These are phyloP conservation scores for Trametes villosa DNA, from an alignment of 768 basidiomycete species.

Conservation along the genomic window DNA sequence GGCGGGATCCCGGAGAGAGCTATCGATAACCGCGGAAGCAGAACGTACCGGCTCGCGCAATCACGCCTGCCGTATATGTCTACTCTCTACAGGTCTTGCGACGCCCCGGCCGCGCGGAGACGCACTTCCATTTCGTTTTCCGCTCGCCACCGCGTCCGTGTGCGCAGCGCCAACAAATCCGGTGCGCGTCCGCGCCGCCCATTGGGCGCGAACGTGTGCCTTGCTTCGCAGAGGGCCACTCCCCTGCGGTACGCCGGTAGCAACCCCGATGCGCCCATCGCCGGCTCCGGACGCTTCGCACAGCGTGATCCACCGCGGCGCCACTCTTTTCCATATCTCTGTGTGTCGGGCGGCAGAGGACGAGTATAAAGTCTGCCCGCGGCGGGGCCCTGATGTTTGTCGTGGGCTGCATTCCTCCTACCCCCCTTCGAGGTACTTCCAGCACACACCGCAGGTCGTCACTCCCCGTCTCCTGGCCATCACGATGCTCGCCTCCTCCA, in stretches of 20 bases:
- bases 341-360: background rate
- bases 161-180: background rate
- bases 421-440: constrained; percentile 12
- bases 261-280: constrained; percentile 6
- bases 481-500: constrained; percentile 7
- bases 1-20: background rate
- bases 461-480: background rate
- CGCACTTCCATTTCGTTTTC: constrained; percentile 12
- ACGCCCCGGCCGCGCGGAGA: constrained; percentile 9
- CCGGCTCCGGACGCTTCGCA: constrained; percentile 10
- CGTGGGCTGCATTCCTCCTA: constrained; percentile 16
- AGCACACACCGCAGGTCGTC: constrained; percentile 1
- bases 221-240: constrained; percentile 15
- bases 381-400: background rate
- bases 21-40: constrained; percentile 13
- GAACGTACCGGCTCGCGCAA: background rate
- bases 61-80: constrained; percentile 2
- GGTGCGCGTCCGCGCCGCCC: background rate
- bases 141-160: background rate
- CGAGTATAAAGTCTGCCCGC: constrained; percentile 10
- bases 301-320: constrained; percentile 14
- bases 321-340: constrained; percentile 1
- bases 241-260: background rate
- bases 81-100: background rate
- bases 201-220: constrained; percentile 10